Percentiles rank a stretch among this genome's conserved stretches.
Evolutionary conservation across 345 rosid genomes (phyloP).

Genomic region (Boechera divaricarpa): DNA sequence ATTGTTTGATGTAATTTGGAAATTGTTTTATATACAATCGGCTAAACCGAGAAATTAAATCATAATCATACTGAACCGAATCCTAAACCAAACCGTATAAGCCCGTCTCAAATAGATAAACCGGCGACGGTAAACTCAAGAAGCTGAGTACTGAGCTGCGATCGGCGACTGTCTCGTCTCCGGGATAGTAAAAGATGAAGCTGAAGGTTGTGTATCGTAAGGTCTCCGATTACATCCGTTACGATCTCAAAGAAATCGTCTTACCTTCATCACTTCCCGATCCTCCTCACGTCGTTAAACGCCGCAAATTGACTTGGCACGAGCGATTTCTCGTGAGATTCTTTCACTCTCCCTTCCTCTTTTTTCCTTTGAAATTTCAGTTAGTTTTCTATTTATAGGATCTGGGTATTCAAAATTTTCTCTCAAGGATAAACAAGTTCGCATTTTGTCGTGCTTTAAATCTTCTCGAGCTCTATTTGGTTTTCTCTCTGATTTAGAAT

Average conservation of each 20-base stretch:
- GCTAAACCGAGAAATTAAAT: neutral
- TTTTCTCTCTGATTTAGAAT: neutral
- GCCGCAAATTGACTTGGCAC: constrained; percentile 81
- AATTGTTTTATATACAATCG: no score
- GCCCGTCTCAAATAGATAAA: neutral
- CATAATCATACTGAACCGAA: constrained; percentile 2
- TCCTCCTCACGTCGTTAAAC: constrained; percentile 80
- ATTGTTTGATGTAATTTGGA: no score
- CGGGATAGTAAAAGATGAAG: constrained; percentile 58
- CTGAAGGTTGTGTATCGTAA: constrained; percentile 60
- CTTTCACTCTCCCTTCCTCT: neutral
- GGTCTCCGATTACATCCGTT: constrained; percentile 70
- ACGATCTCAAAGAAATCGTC: constrained; percentile 87
- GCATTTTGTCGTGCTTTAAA: neutral
- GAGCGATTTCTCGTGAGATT: constrained; percentile 65
- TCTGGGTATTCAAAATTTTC: neutral
- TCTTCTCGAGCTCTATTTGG: constrained; percentile 2
- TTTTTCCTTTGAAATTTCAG: neutral
- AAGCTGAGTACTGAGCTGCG: neutral
- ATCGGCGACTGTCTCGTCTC: constrained; percentile 18
- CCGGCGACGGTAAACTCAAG: neutral
- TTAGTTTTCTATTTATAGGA: neutral
- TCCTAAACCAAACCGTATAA: constrained; percentile 13
- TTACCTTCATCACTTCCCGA: constrained; percentile 91
- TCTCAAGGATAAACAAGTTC: neutral